These are phyloP conservation scores for Galeopsis tetrahit DNA, from an alignment of 257 asterid genomes.

Conservation along the genomic window DNA sequence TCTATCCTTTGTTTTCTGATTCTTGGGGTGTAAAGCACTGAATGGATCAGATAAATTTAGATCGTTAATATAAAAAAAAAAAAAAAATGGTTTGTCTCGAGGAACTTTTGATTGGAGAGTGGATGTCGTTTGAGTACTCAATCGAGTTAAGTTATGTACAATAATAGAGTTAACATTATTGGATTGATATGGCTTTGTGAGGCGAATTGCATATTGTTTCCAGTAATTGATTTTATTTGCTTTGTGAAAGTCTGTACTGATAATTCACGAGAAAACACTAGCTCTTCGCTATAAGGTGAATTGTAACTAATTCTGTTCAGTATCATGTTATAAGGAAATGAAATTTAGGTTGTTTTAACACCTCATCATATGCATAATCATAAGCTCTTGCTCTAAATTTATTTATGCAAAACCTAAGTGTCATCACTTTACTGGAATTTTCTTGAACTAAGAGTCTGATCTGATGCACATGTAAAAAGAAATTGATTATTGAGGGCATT, in stretches of 20 bases:
- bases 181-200: neutral
- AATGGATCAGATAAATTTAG: neutral
- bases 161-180: neutral
- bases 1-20: neutral
- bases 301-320: neutral
- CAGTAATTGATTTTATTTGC: neutral
- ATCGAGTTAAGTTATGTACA: neutral
- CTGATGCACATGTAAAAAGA: no score
- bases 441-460: no score
- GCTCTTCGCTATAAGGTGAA: neutral
- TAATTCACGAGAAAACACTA: neutral
- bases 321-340: neutral
- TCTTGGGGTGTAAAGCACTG: neutral
- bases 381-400: constrained; percentile 9
- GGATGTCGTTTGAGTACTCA: neutral
- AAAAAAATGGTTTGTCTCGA: neutral
- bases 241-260: neutral
- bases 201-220: neutral
- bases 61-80: neutral
- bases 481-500: no score
- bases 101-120: constrained; percentile 14
- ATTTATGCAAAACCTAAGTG: no score
- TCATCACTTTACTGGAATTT: no score
- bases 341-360: neutral
- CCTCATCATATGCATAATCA: neutral